phyloP scores from a whole-genome alignment of 2,329 filamentous ascomycete species.

The Alternaria panax region DNA sequence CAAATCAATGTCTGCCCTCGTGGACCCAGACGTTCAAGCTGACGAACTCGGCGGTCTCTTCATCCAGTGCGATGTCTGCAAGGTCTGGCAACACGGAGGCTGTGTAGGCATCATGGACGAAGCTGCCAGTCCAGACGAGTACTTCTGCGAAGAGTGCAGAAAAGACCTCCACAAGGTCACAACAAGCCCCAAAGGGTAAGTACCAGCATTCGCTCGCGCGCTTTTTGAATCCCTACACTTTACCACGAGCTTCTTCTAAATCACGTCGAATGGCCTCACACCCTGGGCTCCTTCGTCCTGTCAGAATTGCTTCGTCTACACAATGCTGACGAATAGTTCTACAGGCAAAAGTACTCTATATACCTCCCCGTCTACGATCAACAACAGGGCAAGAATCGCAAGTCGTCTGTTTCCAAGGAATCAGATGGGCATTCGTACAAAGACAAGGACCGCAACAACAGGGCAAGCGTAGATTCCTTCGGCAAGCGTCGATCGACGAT shows the following conservation, averaged over 20 bases:
- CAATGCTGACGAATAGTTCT: slow-evolving; percentile 9
- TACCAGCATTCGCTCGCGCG: slow-evolving; percentile 25
- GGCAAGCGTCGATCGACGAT: slow-evolving; percentile 93
- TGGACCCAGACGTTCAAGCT: slow-evolving; percentile 57
- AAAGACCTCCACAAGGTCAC: slow-evolving; percentile 89
- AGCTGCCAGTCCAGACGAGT: slow-evolving; percentile 90
- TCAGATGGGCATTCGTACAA: slow-evolving; percentile 61
- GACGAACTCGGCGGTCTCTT: slow-evolving; percentile 95
- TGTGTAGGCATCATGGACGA: slow-evolving; percentile 98
- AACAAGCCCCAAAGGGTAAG: slow-evolving; percentile 84
- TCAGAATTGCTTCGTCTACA: background rate
- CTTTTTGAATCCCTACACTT: slow-evolving; percentile 15
- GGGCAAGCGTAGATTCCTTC: slow-evolving; percentile 63
- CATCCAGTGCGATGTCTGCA: slow-evolving; percentile 96
- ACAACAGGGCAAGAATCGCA: slow-evolving; percentile 62
- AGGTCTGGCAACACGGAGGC: slow-evolving; percentile 98
- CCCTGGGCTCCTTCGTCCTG: background rate
- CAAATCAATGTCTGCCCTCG: slow-evolving; percentile 62
- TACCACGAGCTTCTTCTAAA: background rate
- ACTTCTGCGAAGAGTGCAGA: slow-evolving; percentile 95
- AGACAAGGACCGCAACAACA: slow-evolving; percentile 63
- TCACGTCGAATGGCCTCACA: background rate
- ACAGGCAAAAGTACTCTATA: slow-evolving; percentile 67
- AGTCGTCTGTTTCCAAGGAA: slow-evolving; percentile 72
- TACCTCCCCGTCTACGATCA: slow-evolving; percentile 68